These are phyloP conservation scores for Chaetoceros tenuissimus DNA, from an alignment of 108 stramenopile genomes.

Conservation along the genomic window DNA sequence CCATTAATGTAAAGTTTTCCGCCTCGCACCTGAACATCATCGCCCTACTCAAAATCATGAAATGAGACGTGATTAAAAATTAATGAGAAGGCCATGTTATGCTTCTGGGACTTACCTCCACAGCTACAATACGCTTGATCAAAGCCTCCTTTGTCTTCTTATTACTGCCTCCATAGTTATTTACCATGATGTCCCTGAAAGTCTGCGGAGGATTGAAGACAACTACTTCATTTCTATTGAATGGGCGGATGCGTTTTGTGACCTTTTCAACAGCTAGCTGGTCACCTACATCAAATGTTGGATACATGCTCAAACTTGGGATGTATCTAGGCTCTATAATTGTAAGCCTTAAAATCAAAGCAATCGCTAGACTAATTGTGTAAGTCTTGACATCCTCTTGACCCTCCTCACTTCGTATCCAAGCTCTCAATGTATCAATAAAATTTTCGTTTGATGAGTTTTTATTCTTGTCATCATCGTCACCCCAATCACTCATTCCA, in stretches of 20 bases:
- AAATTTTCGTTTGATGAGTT: not conserved
- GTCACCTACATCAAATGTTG: constrained; percentile 95
- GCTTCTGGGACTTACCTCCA: constrained; percentile 49
- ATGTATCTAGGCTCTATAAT: constrained; percentile 93
- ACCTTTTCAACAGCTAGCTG: constrained; percentile 95
- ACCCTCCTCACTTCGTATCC: constrained; percentile 40
- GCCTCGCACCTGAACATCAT: constrained; percentile 79
- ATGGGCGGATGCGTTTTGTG: constrained; percentile 75
- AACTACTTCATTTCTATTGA: constrained; percentile 87
- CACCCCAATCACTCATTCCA: not conserved
- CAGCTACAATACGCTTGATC: constrained; percentile 93
- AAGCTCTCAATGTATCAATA: not conserved
- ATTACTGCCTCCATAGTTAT: constrained; percentile 32
- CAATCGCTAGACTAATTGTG: constrained; percentile 57
- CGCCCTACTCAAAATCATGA: constrained; percentile 36
- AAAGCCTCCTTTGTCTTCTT: constrained; percentile 78
- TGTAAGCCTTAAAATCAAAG: constrained; percentile 60
- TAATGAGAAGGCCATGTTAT: not conserved
- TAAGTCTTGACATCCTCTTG: constrained; percentile 74
- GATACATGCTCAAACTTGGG: constrained; percentile 92
- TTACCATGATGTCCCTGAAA: constrained; percentile 67
- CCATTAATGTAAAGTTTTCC: constrained; percentile 89
- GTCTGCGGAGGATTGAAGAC: constrained; percentile 88
- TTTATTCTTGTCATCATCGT: constrained; percentile 6
- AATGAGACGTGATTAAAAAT: not conserved